Evolutionary conservation across 345 rosid genomes (phyloP), one percentile per base, ranked within the genome.

Genomic region (Gossypium turneri): DNA sequence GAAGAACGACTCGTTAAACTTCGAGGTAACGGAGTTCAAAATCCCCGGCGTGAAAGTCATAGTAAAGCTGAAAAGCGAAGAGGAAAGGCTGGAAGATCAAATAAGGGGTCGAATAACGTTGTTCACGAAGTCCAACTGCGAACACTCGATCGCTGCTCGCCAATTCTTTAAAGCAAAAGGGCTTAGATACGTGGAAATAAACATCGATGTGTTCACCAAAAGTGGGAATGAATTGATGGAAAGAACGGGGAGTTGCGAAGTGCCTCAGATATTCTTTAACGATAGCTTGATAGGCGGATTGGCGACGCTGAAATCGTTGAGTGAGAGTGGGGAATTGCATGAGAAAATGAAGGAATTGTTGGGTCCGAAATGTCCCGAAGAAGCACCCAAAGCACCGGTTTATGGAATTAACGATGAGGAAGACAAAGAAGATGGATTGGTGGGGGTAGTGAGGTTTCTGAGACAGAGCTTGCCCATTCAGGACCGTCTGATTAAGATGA

Each of bases 191-290:
- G 86, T 89, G 4, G 98, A 95, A 79, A 89, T 95, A 68, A 95
- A 93, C 85, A 75, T 95, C 79, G 97, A 93, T 67, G 98, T 95
- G 3, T 95, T 79, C 52, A 85, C 89, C 1, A 69, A 70, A 41
- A 77, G 97, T 45, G 93, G 79, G 62, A 85, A 81, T 41, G 99
- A 95, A 81, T 76, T 93, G 77, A 24, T 87, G 0, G 86, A 85
- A 20, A 79, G 93, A 78, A 84, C 94, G 1, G 97, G 96, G 58
- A 82, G 24, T 12, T 58, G 81, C 2, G 88, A 87, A 63, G 99
- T 93, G 19, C 99, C 99, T 64, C 88, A 87, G 89, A 84, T 95
- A 12, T 95, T 95, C 83, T 91, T 91, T 76, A 95, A 95, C 84
- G 90, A 90, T 58, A 88, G 87, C 79, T 79, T 86, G 25, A 82